Evolutionary conservation across 78 protist genomes (phyloP), one percentile per base, ranked within the genome.

Genomic region (Dictyostelium purpureum): DNA sequence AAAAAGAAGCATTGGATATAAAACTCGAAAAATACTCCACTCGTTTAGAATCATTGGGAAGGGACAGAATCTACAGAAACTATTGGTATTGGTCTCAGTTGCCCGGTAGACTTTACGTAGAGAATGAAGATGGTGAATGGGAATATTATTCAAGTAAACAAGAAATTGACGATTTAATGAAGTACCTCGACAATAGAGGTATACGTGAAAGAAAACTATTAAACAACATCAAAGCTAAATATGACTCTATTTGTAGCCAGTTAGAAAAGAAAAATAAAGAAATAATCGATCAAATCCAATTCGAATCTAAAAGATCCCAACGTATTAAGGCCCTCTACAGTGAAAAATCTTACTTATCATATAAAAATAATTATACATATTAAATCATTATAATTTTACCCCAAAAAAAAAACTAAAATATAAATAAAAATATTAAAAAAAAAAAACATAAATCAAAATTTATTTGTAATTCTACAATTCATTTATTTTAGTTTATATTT

Each of bases 31-130:
- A 85, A 45, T 85, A 73, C 33, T 73, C 82, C 12, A 47, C 92
- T 0, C 38, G 92, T 26, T 45, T 73, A 35, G 92, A 85, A 35
- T 57, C 57, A 16, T 3, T 85, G 16, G 92, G 92, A n/a, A 70
- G 38, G 12, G 92, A 85, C 73, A 40, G 92, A 24, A 40, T 73
- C 11, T 73, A 59, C 28, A 70, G 77, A 11, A 85, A 85, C 24
- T 85, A 85, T 85, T 85, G 92, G 92, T 85, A 85, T 61, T 85
- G 92, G 92, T 11, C 70, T 28, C 82, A 73, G 26, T 77, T 85
- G 0, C 92, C 92, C 7, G 79, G 92, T n/a, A 21, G 63, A 59
- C 28, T 85, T 18, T 85, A 73, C 47, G 56, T 85, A 2, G 92
- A 85, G 16, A 35, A 19, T 31, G 67, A 59, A n/a, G 28, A 38